phyloP scores from a whole-genome alignment of 2,329 filamentous ascomycete genomes.

The Cercospora sojina region DNA sequence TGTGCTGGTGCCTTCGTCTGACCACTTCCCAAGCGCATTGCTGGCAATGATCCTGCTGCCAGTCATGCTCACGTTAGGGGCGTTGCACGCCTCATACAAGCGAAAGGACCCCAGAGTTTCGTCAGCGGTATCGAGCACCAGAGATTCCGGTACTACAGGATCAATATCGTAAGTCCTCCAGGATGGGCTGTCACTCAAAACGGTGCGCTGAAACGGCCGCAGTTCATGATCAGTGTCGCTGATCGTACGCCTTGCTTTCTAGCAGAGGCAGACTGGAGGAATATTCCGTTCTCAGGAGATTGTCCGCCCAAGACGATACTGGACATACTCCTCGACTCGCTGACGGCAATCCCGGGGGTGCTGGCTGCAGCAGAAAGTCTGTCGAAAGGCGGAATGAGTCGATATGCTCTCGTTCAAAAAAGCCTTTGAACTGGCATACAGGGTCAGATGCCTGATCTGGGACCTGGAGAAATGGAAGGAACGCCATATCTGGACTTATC shows the following conservation, averaged over 20 bases:
- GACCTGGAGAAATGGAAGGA: constrained; percentile 16
- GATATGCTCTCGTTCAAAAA: constrained; percentile 11
- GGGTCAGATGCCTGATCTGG: constrained; percentile 9
- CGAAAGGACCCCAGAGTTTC: constrained; percentile 13
- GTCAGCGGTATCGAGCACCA: constrained; percentile 12
- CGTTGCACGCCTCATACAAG: constrained; percentile 12
- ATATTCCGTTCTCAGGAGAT: constrained; percentile 14
- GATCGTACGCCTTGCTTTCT: constrained; percentile 12
- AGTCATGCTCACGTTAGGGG: constrained; percentile 10
- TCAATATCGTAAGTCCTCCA: constrained; percentile 6
- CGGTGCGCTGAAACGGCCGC: not conserved
- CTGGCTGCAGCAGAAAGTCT: constrained; percentile 7
- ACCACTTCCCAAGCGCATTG: constrained; percentile 3
- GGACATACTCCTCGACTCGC: constrained; percentile 10
- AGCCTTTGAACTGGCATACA: constrained; percentile 9
- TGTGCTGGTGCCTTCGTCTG: not conserved
- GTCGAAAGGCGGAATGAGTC: not conserved
- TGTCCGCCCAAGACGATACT: constrained; percentile 14
- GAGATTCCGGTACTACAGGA: constrained; percentile 17
- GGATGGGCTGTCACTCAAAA: not conserved
- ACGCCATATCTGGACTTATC: constrained; percentile 5
- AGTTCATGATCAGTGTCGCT: constrained; percentile 11
- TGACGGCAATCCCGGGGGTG: constrained; percentile 11
- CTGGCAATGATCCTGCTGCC: not conserved
- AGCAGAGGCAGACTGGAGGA: constrained; percentile 11